Percentiles rank a stretch among this genome's conserved stretches.
Conservation (phyloP, 768 basidiomycete species). For the Lyophyllum atratum region DNA sequence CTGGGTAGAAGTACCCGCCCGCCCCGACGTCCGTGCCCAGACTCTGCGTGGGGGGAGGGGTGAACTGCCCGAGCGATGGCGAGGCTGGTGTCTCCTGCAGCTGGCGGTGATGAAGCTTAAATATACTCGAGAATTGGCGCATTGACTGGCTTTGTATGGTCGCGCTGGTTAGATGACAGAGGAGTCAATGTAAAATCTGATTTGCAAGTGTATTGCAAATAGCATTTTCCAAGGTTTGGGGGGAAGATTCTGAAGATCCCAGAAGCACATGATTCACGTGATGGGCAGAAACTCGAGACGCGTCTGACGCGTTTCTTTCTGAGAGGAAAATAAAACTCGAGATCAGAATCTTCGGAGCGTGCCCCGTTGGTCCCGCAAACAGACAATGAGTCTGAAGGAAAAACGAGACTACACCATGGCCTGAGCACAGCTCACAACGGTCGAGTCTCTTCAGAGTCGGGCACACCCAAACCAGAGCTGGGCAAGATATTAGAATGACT, state of each 20-base stretch:
- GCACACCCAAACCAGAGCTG: constrained; percentile 5
- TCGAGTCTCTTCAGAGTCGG: neutral
- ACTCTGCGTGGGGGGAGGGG: no score
- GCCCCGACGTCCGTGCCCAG: no score
- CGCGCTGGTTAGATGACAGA: neutral
- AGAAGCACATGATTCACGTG: neutral
- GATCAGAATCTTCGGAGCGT: neutral
- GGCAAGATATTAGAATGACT: neutral
- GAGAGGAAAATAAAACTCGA: neutral
- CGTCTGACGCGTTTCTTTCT: neutral
- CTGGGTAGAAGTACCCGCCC: no score
- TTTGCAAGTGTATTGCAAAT: neutral
- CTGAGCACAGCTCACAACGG: constrained; percentile 1
- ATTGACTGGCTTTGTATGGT: neutral
- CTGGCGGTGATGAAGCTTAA: constrained; percentile 6
- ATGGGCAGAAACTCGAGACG: neutral
- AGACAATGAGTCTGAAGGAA: neutral
- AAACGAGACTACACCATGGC: neutral
- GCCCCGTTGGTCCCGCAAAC: neutral
- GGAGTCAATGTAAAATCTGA: neutral
- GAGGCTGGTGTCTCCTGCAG: no score
- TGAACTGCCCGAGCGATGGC: no score
- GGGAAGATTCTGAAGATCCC: neutral
- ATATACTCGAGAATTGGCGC: neutral
- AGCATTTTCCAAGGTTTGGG: neutral